Base-by-base conservation (phyloP, 2,329 filamentous ascomycete genomes). In the Talaromyces sp. region DNA sequence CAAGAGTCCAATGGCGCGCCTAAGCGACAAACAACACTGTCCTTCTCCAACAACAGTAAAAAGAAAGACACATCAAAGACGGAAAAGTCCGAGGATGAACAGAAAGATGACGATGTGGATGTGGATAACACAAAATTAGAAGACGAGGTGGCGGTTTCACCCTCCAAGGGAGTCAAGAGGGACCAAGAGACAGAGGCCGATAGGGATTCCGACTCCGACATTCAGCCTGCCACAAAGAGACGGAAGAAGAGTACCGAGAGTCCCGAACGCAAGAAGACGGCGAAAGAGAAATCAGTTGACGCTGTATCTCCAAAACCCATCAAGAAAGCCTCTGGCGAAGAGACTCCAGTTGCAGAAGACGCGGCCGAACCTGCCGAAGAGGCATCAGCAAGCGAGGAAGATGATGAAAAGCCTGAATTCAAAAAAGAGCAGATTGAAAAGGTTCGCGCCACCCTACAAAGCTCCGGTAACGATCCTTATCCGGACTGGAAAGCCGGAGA, bases 401-500 rank as follows among this genome's bases (percentile, higher is more conserved):
- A 83, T 54, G 81, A 84, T 14, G 81, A 89, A 68, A 90, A 90
- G 70, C 86, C 91, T 1, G 86, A 88, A 65, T 75, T 87, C 53
- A 85, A 86, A 55, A 87, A 85, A 48, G 92, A 95, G 74, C 87
- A 86, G 53, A 86, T 90, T 51, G 85, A 93, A 73, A 90, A 91
- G 73, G 84, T 93, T 11, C 92, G 96, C 72, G 85, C 85, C 9
- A 89, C 88, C 54, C 78, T 96, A 61, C 87, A 87, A 70, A 79
- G 84, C 19, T 85, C 82, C 56, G 80, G 76, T 43, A 89, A 91
- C 65, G 89, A 96, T 68, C 87, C 89, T n/a, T 97, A 93, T 74
- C 92, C 92, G 0, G 93, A 99, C 75, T 99, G 94, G 94, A 89
- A 91, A 72, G 79, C 89, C 53, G 92, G 92, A 53, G 84, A 89